A percentile compares a stretch with the other conserved stretches of the same genome.
Evolutionary conservation across 257 asterid genomes (phyloP).

Genomic region (Cynanchum wilfordii): DNA sequence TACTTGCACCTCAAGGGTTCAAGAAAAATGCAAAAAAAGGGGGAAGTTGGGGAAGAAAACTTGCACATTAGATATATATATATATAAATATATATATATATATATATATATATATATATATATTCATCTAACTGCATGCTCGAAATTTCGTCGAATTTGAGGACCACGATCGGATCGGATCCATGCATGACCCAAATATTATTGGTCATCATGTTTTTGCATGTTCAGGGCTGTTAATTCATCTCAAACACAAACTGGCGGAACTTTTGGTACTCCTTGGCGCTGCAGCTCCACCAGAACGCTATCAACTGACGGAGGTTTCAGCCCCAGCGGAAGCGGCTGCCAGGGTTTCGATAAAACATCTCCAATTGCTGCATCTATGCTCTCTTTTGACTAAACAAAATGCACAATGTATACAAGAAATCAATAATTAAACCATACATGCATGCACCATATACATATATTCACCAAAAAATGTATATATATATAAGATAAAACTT

Average conservation of each 20-base stretch:
- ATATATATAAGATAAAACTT: too few relatives aligned
- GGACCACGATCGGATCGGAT: not conserved
- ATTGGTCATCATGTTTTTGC: too few relatives aligned
- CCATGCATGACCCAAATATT: too few relatives aligned
- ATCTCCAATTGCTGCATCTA: conserved; percentile 92
- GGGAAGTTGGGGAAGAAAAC: too few relatives aligned
- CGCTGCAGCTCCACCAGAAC: conserved; percentile 80
- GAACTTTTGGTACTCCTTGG: conserved; percentile 75
- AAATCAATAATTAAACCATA: not conserved
- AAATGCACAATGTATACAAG: not conserved
- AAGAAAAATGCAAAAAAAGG: conserved; percentile 22
- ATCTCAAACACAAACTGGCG: conserved; percentile 48
- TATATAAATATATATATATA: not conserved
- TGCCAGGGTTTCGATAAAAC: conserved; percentile 86
- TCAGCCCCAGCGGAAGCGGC: conserved; percentile 90
- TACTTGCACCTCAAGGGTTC: conserved; percentile 15
- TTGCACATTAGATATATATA: conserved; percentile 1
- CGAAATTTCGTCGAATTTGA: conserved; percentile 69
- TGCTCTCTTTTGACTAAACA: conserved; percentile 84
- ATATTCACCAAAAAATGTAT: too few relatives aligned
- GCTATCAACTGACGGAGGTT: conserved; percentile 69
- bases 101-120: not conserved
- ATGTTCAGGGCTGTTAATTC: too few relatives aligned
- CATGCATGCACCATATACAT: not conserved
- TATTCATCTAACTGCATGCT: conserved; percentile 19